Percentiles rank a stretch among this genome's conserved stretches.
phyloP scores from a whole-genome alignment of 1,139 yeast species.

The Protomyces lactucae-debilis region DNA sequence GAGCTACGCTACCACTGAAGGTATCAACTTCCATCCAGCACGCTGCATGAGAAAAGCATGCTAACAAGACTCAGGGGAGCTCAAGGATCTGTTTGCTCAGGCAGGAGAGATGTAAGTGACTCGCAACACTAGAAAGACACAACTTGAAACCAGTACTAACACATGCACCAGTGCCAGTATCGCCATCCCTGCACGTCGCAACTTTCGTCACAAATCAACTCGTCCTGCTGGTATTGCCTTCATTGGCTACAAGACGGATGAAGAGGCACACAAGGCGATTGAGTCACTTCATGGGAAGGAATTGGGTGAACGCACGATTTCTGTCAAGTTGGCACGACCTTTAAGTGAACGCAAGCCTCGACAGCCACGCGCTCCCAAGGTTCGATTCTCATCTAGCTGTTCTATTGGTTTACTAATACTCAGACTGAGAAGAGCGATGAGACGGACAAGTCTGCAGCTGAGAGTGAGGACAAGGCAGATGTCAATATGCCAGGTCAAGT shows the following conservation, averaged over 20 bases:
- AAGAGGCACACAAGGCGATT: slow-evolving; percentile 49
- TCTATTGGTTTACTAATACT: not conserved
- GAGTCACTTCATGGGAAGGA: slow-evolving; percentile 47
- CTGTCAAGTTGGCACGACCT: slow-evolving; percentile 50
- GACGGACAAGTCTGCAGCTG: not conserved
- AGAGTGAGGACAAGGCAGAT: not conserved
- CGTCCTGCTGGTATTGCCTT: slow-evolving; percentile 54
- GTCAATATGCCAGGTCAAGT: not conserved
- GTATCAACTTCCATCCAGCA: slow-evolving; percentile 35
- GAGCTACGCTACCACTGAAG: slow-evolving; percentile 36
- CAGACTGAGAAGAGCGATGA: not conserved
- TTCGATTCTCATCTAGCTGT: not conserved
- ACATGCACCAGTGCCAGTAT: slow-evolving; percentile 30
- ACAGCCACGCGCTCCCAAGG: not conserved
- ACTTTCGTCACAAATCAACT: slow-evolving; percentile 16
- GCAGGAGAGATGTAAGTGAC: slow-evolving; percentile 38
- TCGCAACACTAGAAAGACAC: not conserved
- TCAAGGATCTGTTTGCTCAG: slow-evolving; percentile 14
- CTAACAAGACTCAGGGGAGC: not conserved
- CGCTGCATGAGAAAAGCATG: not conserved
- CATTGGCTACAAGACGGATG: slow-evolving; percentile 53
- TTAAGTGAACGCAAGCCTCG: slow-evolving; percentile 11
- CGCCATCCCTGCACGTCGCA: slow-evolving; percentile 29
- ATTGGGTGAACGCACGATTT: slow-evolving; percentile 48
- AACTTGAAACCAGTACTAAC: not conserved